phyloP scores from a whole-genome alignment of 2,329 filamentous ascomycete species.

The Fusarium newnesense region DNA sequence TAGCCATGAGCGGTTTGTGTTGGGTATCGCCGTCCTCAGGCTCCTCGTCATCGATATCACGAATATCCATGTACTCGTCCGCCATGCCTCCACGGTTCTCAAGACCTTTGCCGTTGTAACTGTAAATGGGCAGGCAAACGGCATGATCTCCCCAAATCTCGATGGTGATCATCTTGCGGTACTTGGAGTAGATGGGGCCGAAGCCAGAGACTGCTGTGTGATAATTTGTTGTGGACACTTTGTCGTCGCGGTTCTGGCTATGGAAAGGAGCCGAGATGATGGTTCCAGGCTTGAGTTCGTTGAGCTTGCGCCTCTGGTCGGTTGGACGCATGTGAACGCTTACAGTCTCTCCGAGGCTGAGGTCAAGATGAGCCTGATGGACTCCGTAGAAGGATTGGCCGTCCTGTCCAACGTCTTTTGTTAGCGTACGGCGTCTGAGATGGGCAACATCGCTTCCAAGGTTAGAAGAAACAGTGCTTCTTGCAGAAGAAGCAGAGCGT shows the following conservation, averaged over 20 bases:
- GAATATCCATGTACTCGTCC: constrained; percentile 35
- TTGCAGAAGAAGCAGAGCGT: not conserved
- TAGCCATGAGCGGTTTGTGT: constrained; percentile 6
- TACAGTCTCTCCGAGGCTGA: constrained; percentile 14
- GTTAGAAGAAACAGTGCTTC: not conserved
- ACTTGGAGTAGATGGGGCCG: constrained; percentile 38
- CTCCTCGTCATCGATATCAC: constrained; percentile 6
- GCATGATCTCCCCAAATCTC: constrained; percentile 32
- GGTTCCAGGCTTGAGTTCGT: constrained; percentile 15
- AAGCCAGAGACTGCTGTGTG: constrained; percentile 19
- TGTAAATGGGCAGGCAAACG: constrained; percentile 34
- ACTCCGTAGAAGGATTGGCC: constrained; percentile 10
- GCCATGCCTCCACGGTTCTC: constrained; percentile 1
- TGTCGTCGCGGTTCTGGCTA: constrained; percentile 8
- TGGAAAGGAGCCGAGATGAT: constrained; percentile 37
- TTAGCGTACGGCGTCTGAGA: not conserved
- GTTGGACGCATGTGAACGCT: constrained; percentile 11
- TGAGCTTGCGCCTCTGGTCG: not conserved
- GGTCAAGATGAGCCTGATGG: constrained; percentile 11
- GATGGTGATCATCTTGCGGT: constrained; percentile 39
- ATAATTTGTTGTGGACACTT: not conserved
- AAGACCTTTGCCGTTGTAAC: constrained; percentile 32
- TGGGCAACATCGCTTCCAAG: not conserved
- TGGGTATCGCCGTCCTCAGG: not conserved
- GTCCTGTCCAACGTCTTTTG: not conserved